Percentiles rank a stretch among this genome's conserved stretches.
Conservation (phyloP, 2,329 filamentous ascomycete species). For the Fusarium siculi region DNA sequence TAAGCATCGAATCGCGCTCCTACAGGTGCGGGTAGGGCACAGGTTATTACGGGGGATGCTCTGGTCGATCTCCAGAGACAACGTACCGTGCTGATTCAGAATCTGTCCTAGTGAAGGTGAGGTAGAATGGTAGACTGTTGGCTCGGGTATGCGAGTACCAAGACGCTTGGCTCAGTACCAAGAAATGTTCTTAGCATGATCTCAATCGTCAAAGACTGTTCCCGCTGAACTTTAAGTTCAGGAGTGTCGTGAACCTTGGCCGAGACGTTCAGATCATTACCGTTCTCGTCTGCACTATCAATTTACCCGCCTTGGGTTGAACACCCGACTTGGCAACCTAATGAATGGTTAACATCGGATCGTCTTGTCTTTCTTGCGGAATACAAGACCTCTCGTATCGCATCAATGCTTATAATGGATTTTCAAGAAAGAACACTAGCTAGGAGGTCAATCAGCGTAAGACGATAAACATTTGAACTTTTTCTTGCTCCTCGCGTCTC, state of each 20-base stretch:
- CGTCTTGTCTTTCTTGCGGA: background rate
- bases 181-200: background rate
- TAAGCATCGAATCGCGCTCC: no score
- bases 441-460: background rate
- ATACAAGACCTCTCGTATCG: background rate
- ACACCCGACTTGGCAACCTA: constrained; percentile 6
- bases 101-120: background rate
- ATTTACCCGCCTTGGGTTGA: background rate
- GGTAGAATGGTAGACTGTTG: background rate
- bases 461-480: rapidly evolving
- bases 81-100: background rate
- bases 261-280: constrained; percentile 5
- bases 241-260: background rate
- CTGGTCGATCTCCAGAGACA: background rate
- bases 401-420: no score
- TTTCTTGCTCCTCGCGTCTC: background rate
- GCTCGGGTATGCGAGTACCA: background rate
- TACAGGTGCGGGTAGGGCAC: no score
- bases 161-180: background rate
- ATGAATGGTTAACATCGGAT: background rate
- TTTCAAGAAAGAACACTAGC: background rate
- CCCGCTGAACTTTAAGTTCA: background rate
- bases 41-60: background rate
- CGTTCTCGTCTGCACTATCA: background rate
- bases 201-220: background rate